These are phyloP conservation scores for Amylocystis lapponica DNA, from an alignment of 768 basidiomycete species.

Conservation along the genomic window DNA sequence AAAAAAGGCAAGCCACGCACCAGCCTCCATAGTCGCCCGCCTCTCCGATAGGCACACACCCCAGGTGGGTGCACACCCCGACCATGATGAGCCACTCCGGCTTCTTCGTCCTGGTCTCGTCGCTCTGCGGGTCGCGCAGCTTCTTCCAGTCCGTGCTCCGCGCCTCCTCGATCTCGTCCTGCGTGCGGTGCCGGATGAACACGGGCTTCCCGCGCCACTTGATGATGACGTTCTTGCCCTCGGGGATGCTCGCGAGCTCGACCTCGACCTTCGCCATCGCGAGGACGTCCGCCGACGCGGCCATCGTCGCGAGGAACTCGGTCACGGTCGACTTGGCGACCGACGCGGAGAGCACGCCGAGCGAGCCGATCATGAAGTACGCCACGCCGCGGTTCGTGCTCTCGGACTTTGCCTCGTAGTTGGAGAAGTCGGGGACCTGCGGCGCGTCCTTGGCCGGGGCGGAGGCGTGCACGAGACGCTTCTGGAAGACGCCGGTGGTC, in stretches of 20 bases:
- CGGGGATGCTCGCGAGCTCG: constrained; percentile 83
- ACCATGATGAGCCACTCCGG: constrained; percentile 96
- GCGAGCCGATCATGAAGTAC: constrained; percentile 87
- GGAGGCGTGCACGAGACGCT: constrained; percentile 76
- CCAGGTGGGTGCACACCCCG: constrained; percentile 94
- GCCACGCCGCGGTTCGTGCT: constrained; percentile 69
- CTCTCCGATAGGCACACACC: constrained; percentile 98
- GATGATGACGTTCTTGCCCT: constrained; percentile 96
- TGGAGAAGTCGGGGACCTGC: constrained; percentile 83
- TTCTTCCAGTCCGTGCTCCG: constrained; percentile 76
- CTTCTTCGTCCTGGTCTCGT: constrained; percentile 84
- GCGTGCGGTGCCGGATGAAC: constrained; percentile 95
- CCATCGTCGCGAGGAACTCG: constrained; percentile 94
- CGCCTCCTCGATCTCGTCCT: constrained; percentile 90
- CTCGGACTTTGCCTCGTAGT: constrained; percentile 69
- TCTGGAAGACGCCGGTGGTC: constrained; percentile 50
- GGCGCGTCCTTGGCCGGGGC: constrained; percentile 62
- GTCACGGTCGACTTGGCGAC: constrained; percentile 91
- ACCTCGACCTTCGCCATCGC: constrained; percentile 98
- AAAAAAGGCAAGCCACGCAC: constrained; percentile 45
- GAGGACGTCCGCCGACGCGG: constrained; percentile 95
- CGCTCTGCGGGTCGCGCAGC: constrained; percentile 88
- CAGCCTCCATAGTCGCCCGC: constrained; percentile 97
- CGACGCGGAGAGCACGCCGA: constrained; percentile 91
- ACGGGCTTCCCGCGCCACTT: constrained; percentile 99